Conservation (phyloP, 176 grass and related monocot genomes). For the Paspalum vaginatum region DNA sequence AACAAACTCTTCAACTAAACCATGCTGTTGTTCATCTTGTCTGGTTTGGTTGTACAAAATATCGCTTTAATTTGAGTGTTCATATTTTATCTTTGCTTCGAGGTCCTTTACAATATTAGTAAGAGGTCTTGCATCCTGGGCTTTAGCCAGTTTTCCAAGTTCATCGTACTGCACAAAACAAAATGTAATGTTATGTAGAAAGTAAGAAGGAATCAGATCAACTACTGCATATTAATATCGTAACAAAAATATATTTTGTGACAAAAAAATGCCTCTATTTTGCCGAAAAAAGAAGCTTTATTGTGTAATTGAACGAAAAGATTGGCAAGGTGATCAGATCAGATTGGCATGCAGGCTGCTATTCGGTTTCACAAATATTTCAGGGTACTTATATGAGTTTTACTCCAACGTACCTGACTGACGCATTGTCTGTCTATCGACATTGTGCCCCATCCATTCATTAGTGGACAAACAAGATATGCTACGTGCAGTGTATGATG, state of each 20-base stretch:
- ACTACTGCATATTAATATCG: not conserved
- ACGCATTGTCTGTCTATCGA: no score
- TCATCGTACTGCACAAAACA: conserved; percentile 43
- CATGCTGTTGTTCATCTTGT: conserved; percentile 14
- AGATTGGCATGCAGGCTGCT: not conserved
- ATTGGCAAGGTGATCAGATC: not conserved
- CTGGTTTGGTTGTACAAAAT: not conserved
- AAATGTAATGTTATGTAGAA: not conserved
- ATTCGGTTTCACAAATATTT: not conserved
- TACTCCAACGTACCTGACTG: no score
- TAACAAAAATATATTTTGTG: not conserved
- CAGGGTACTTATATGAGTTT: no score
- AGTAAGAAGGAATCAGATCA: not conserved
- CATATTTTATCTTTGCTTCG: conserved; percentile 58
- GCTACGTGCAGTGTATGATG: no score
- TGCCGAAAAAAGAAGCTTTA: not conserved
- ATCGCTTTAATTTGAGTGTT: conserved; percentile 1
- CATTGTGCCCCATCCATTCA: no score
- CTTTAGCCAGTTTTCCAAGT: conserved; percentile 54
- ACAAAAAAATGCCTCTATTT: not conserved
- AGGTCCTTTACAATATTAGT: conserved; percentile 69
- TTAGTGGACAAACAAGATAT: no score
- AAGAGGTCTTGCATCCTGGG: conserved; percentile 71
- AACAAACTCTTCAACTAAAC: conserved; percentile 33
- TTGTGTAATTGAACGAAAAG: not conserved